Evolutionary conservation across 225 moss, liverwort and hornwort genomes (phyloP), one percentile per base, ranked within the genome.

Genomic region (Sphagnum contortum): DNA sequence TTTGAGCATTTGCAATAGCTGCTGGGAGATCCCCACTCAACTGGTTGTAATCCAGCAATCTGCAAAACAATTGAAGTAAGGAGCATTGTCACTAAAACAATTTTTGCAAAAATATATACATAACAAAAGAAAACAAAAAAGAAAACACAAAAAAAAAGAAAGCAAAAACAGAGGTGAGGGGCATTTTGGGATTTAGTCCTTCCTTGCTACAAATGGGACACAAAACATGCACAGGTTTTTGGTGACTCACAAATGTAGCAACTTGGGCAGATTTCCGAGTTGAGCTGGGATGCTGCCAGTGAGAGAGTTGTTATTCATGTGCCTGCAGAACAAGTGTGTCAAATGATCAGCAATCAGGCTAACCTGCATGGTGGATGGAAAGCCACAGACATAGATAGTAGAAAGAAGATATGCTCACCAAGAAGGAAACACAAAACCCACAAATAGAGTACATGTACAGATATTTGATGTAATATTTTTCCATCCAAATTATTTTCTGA

Each of bases 281-380:
- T 49, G 48, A 10, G 64, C 10, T 3, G 74, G 74, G 44, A 74
- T 64, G 13, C 50, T 60, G 29, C 74, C 74, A 59, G 14, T 64
- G 12, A 74, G 49, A 9, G 74, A 69, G 64, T 74, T 74, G 64
- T 74, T 69, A 58, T 69, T 74, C 69, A 74, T 57, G 69, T 74
- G 69, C 65, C 65, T 66, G 44, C 46, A 55, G 12, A 58, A 29
- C 29, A 29, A 29, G 29, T 29, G 29, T 29, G 29, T 29, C 29
- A 29, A 29, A 29, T 1, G 1, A 29, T 29, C 29, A 29, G 29
- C 29, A 29, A 29, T 29, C 29, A 29, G 29, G 29, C 29, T 1
- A 29, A 29, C 29, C 29, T 1, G 29, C 29, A 29, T 29, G 0
- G 29, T 29, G 29, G 29, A 29, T 29, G 29, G n/a, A n/a, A n/a